A percentile compares a stretch with the other conserved stretches of the same genome.
Evolutionary conservation across 163 green algal species (phyloP).

Genomic region (Coccomyxa subellipsoidea): DNA sequence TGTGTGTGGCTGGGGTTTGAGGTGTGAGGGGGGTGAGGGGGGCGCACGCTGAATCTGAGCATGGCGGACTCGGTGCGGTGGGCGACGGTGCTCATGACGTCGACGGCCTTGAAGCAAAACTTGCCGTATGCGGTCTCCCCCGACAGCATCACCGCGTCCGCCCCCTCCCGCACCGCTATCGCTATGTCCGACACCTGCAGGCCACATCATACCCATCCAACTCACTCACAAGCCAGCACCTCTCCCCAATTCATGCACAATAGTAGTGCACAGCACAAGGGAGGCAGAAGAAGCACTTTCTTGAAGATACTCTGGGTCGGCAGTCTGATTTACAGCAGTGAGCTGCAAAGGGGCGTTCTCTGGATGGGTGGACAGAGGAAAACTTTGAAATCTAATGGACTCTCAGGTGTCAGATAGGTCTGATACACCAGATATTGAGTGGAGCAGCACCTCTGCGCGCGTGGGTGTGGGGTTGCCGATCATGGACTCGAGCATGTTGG

Average conservation of each 20-base stretch:
- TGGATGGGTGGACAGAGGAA: no score
- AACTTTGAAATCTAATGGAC: no score
- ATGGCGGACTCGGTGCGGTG: slow-evolving; percentile 71
- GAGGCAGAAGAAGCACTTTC: no score
- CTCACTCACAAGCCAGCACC: not conserved
- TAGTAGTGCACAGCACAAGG: no score
- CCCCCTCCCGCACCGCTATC: slow-evolving; percentile 85
- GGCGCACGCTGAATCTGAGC: slow-evolving; percentile 49
- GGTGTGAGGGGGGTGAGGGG: not conserved
- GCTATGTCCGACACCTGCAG: slow-evolving; percentile 84
- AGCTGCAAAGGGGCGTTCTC: no score
- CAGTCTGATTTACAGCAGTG: no score
- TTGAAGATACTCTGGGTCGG: no score
- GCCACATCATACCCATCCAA: not conserved
- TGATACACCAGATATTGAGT: not conserved
- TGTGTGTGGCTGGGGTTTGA: no score
- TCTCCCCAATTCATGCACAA: not conserved
- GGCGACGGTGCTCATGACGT: slow-evolving; percentile 76
- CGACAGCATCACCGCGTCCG: slow-evolving; percentile 81
- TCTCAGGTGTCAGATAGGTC: no score
- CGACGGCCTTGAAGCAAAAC: slow-evolving; percentile 62
- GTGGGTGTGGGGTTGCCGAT: slow-evolving; percentile 77
- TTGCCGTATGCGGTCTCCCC: slow-evolving; percentile 69
- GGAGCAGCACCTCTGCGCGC: slow-evolving; percentile 51
- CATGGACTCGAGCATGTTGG: slow-evolving; percentile 89